Evolutionary conservation across 352 stramenopile genomes (phyloP), one percentile per base, ranked within the genome.

Genomic region (Globisporangium okanoganense): DNA sequence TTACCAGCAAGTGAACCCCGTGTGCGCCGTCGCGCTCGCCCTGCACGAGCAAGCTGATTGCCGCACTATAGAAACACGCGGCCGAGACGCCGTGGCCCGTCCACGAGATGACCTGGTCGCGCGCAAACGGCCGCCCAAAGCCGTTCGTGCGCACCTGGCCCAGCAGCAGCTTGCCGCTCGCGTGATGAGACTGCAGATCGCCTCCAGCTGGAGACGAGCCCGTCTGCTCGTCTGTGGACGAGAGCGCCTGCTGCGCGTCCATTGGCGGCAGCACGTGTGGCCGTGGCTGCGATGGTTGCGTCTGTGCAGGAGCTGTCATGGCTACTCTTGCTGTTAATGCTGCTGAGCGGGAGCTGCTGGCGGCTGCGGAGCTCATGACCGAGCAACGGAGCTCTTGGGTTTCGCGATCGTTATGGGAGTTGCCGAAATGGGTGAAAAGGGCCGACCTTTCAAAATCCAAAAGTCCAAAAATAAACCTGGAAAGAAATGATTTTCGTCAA

Each of bases 51-150:
- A 85, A 9, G 3, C 67, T 69, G 13, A 61, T 62, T 2, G 72
- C 68, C 0, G 66, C 81, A 20, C 81, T 66, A 61, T 85, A 89
- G 55, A 95, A 88, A 50, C 76, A 79, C 20, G 77, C 31, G 1
- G 82, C 80, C 4, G 82, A 92, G 13, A 92, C 38, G 33, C 74
- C 67, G 55, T 95, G 86, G 13, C 84, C 82, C 5, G 72, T 58
- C 72, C 82, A 92, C 1, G 82, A 85, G 63, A 92, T 76, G 43
- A 90, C 72, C 54, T 95, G 86, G 56, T 95, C 86, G 18, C 76
- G 73, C n/a, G 86, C 90, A 51, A 78, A 87, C 18, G 86, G 86
- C 4, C 66, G 66, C 56, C 90, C 71, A 20, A 94, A 75, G 47
- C 85, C 85, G 52, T 94, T 90, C 65, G 63, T 75, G 25, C 85